Conservation (phyloP, 345 rosid species). For the Salix viminalis region DNA sequence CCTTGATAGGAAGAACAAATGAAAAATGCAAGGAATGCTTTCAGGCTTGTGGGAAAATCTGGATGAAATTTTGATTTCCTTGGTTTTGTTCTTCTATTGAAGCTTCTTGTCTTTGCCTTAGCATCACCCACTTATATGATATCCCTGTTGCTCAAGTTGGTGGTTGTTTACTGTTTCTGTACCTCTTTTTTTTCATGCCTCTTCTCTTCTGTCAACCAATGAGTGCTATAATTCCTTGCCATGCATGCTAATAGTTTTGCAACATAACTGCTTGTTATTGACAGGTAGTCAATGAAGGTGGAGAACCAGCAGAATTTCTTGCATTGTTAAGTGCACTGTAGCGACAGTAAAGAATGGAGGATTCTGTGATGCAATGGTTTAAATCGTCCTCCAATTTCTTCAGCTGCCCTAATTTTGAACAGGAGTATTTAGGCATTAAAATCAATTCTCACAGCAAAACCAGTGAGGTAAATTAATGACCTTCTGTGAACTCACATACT, state of each 20-base stretch:
- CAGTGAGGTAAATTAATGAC: constrained; percentile 24
- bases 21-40: background rate
- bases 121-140: background rate
- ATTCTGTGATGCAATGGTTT: constrained; percentile 18
- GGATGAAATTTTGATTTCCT: background rate
- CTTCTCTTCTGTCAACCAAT: background rate
- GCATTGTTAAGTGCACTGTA: constrained; percentile 48
- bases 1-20: background rate
- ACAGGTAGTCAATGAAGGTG: constrained; percentile 76
- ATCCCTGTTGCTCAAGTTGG: background rate
- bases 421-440: constrained; percentile 14
- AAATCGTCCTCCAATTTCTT: constrained; percentile 16
- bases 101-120: background rate
- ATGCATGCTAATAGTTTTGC: constrained; percentile 5
- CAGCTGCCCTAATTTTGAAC: constrained; percentile 11
- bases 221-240: background rate
- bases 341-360: constrained; percentile 22
- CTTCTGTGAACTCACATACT: background rate
- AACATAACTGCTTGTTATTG: constrained; percentile 8
- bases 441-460: constrained; percentile 20
- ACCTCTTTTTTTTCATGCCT: background rate
- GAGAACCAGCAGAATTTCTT: constrained; percentile 72
- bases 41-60: background rate
- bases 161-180: background rate
- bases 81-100: background rate